Evolutionary conservation across 176 grass and related monocot genomes (phyloP), one percentile per base, ranked within the genome.

Genomic region (Calamus simplicifolius): DNA sequence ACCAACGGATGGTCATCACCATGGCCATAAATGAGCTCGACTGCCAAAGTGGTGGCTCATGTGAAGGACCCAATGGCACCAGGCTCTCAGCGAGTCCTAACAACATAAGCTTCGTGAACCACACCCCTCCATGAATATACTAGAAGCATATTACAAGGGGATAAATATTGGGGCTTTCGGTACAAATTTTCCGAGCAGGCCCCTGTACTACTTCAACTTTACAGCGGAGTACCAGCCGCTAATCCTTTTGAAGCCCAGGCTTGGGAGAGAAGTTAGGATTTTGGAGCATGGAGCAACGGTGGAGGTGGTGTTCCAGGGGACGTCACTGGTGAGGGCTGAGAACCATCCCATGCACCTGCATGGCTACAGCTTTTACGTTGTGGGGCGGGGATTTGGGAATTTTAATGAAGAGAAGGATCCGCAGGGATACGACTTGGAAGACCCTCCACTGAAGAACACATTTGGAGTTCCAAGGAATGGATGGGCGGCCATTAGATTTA

Each of bases 301-400:
- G 48, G 87, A 88, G 52, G 50, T 82, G n/a, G 75, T 88, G 43
- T 82, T 88, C 69, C 84, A 87, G 71, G 80, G 84, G 31, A 88
- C 85, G 13, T 70, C 68, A 1, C 50, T 88, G 23, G 27, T 80
- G 56, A 51, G 48, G 50, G 77, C 75, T 6, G 87, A 86, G 79
- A 76, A 77, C 50, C 84, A 90, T 50, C 82, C 87, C 3, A 85
- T 90, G 79, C 87, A 90, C 18, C 59, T 90, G 50, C 87, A 90
- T 26, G 87, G 84, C 1, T 52, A 75, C 15, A 81, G 73, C 66
- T 51, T 87, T 56, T 87, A 82, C 54, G 60, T 88, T 27, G 74
- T 87, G 5, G 78, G 78, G 17, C 52, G 27, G 28, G 85, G 85
- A 43, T n/a, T 54, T 1, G 85, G 79, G 0, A 90, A 79, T 71